A percentile compares a stretch with the other conserved stretches of the same genome.
These are phyloP conservation scores for Trichoderma gracile DNA, from an alignment of 2,329 filamentous ascomycete genomes.

Conservation along the genomic window DNA sequence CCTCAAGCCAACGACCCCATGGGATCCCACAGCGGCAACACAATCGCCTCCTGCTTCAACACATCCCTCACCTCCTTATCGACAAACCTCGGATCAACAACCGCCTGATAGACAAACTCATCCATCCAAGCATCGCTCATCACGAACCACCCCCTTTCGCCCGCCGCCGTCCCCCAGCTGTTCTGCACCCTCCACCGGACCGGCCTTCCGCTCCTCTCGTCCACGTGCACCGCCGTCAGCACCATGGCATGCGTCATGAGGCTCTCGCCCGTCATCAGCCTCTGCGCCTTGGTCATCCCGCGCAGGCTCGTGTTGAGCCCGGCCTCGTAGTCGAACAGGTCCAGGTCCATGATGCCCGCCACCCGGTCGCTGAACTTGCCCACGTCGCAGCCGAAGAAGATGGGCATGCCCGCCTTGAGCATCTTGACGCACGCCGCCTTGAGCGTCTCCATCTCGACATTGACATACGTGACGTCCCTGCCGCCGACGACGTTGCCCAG, in stretches of 20 bases:
- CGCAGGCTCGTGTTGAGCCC: constrained; percentile 79
- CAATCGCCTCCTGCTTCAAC: constrained; percentile 66
- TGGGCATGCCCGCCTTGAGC: constrained; percentile 74
- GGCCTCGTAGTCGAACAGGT: constrained; percentile 75
- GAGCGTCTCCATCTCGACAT: constrained; percentile 71
- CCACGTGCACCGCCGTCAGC: constrained; percentile 79
- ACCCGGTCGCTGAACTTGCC: constrained; percentile 72
- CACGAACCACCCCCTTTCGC: constrained; percentile 82
- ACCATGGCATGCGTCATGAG: constrained; percentile 95
- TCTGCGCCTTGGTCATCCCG: constrained; percentile 72
- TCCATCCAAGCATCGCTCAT: constrained; percentile 83
- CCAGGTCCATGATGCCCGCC: constrained; percentile 77
- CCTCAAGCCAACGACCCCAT: constrained; percentile 69
- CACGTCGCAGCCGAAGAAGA: constrained; percentile 89
- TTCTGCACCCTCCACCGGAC: constrained; percentile 87
- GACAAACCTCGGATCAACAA: constrained; percentile 72
- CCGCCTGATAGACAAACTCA: constrained; percentile 82
- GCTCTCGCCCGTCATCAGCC: constrained; percentile 72
- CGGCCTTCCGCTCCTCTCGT: constrained; percentile 59
- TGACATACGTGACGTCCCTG: constrained; percentile 75
- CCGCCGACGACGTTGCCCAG: constrained; percentile 82
- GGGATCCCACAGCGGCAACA: constrained; percentile 77
- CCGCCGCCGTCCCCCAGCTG: constrained; percentile 70
- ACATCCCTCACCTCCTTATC: constrained; percentile 68
- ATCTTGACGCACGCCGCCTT: constrained; percentile 74